Conservation (phyloP, 2,329 filamentous ascomycete species). For the Pseudogymnoascus sp. region DNA sequence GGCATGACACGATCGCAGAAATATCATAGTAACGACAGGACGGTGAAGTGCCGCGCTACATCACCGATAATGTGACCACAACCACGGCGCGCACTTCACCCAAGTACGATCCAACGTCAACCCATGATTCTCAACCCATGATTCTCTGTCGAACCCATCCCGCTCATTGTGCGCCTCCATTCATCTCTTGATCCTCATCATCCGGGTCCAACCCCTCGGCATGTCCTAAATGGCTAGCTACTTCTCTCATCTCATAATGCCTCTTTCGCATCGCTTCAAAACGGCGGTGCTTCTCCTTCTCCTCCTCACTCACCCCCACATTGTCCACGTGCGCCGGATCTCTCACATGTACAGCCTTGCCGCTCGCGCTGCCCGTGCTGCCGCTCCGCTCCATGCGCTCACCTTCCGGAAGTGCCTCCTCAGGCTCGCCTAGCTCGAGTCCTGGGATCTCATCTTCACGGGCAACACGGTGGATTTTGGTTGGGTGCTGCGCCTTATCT, state of each 20-base stretch:
- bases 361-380: slow-evolving; percentile 34
- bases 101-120: background rate
- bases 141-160: slow-evolving; percentile 12
- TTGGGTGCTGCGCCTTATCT: slow-evolving; percentile 39
- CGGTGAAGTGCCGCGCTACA: background rate
- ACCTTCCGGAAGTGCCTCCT: slow-evolving; percentile 59
- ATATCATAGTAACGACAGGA: background rate
- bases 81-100: background rate
- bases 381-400: slow-evolving; percentile 32
- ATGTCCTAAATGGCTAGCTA: slow-evolving; percentile 78
- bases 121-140: background rate
- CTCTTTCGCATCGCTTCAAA: slow-evolving; percentile 91
- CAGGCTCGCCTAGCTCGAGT: slow-evolving; percentile 86
- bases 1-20: background rate
- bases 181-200: slow-evolving; percentile 51
- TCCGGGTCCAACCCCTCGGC: slow-evolving; percentile 59
- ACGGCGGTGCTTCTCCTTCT: slow-evolving; percentile 81
- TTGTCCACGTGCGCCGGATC: slow-evolving; percentile 48
- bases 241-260: slow-evolving; percentile 98
- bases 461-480: slow-evolving; percentile 22
- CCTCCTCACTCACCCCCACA: slow-evolving; percentile 58
- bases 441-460: slow-evolving; percentile 80
- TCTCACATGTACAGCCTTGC: slow-evolving; percentile 78
- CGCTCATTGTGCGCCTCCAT: slow-evolving; percentile 23
- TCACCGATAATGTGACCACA: background rate